phyloP scores from a whole-genome alignment of 2,329 filamentous ascomycete genomes.

The Colletotrichum agaves region DNA sequence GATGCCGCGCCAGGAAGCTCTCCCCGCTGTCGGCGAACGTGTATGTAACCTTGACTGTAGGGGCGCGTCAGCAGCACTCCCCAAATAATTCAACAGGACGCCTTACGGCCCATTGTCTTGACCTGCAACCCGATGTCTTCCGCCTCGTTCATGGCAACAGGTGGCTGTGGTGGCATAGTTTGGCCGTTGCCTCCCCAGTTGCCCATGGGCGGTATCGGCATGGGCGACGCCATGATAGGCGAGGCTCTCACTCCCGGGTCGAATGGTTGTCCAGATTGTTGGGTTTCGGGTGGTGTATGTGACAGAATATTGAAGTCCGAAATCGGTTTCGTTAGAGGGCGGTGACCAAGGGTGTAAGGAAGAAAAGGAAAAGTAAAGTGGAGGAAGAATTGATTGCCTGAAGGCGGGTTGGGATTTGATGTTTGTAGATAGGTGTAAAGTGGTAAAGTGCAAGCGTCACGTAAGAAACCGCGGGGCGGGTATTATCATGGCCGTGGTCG shows the following conservation, averaged over 20 bases:
- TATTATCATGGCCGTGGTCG: constrained; percentile 38
- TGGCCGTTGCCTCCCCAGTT: constrained; percentile 47
- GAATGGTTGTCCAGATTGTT: constrained; percentile 21
- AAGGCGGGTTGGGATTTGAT: constrained; percentile 29
- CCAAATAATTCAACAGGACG: constrained; percentile 16
- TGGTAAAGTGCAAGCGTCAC: constrained; percentile 37
- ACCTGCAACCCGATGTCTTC: constrained; percentile 65
- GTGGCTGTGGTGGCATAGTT: constrained; percentile 17
- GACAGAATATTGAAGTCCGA: background rate
- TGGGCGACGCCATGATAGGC: constrained; percentile 53
- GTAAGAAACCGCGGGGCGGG: constrained; percentile 38
- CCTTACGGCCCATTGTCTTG: constrained; percentile 75
- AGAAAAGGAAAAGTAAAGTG: constrained; percentile 30
- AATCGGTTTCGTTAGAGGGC: constrained; percentile 26
- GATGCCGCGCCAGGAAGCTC: constrained; percentile 88
- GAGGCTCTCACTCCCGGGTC: constrained; percentile 30
- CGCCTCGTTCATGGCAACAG: constrained; percentile 42
- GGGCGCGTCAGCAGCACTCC: constrained; percentile 21
- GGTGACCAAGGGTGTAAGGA: constrained; percentile 23
- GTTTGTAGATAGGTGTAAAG: constrained; percentile 32
- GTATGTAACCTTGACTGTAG: constrained; percentile 92
- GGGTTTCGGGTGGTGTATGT: background rate
- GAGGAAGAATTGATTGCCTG: constrained; percentile 11
- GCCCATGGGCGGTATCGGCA: constrained; percentile 46
- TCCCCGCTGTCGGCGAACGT: constrained; percentile 91